phyloP scores from a whole-genome alignment of 495 filamentous ascomycete genomes.

The Podospora pseudocomata region DNA sequence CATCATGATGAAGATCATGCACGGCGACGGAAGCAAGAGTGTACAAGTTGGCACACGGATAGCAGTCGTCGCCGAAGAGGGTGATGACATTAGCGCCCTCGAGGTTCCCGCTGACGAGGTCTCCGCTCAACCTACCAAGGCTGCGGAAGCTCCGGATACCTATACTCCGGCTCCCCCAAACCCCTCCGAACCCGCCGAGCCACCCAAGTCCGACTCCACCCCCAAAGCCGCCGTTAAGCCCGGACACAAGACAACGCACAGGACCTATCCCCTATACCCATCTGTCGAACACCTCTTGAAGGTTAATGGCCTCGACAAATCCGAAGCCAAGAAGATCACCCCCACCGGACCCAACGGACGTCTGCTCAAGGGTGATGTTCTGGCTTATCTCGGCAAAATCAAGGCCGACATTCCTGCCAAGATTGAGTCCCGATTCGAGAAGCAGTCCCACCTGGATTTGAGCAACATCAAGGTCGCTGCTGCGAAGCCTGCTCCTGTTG shows the following conservation, averaged over 20 bases:
- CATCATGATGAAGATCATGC: conserved; percentile 71
- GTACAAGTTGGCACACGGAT: conserved; percentile 71
- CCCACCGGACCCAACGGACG: conserved; percentile 85
- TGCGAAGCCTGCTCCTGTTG: conserved; percentile 39
- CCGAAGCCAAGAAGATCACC: conserved; percentile 72
- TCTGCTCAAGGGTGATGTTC: conserved; percentile 90
- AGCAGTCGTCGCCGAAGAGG: conserved; percentile 69
- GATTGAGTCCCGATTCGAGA: conserved; percentile 63
- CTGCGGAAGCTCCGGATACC: conserved; percentile 22
- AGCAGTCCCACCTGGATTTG: conserved; percentile 81
- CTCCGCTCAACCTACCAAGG: conserved; percentile 18
- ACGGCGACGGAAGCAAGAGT: conserved; percentile 64
- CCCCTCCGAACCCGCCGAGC: conserved; percentile 28
- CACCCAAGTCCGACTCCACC: conserved; percentile 16
- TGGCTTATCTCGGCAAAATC: conserved; percentile 82
- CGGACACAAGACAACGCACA: conserved; percentile 54
- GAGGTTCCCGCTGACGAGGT: conserved; percentile 62
- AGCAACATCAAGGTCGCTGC: conserved; percentile 83
- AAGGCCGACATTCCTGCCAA: conserved; percentile 63
- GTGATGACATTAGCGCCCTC: conserved; percentile 66
- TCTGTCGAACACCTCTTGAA: conserved; percentile 80
- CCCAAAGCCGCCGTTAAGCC: conserved; percentile 38
- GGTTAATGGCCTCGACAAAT: conserved; percentile 66
- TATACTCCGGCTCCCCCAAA: conserved; percentile 26
- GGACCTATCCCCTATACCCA: conserved; percentile 77